phyloP scores from a whole-genome alignment of 2,329 filamentous ascomycete genomes.

The Ciborinia camelliae region DNA sequence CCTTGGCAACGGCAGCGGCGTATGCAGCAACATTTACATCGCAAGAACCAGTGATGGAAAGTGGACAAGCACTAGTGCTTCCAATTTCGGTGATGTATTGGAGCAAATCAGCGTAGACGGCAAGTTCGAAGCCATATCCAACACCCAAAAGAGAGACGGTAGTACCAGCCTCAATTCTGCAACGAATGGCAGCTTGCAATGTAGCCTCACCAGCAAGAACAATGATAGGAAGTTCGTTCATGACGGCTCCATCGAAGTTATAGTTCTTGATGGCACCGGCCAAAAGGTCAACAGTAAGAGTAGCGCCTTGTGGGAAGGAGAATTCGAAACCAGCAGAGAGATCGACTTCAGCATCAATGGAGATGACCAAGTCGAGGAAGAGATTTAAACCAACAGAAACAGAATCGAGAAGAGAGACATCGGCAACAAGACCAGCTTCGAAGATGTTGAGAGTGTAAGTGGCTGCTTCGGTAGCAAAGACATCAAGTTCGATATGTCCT shows the following conservation, averaged over 20 bases:
- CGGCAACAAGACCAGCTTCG: slow-evolving; percentile 21
- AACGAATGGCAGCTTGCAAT: slow-evolving; percentile 28
- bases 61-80: slow-evolving; percentile 20
- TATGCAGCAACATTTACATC: slow-evolving; percentile 29
- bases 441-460: slow-evolving; percentile 28
- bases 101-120: slow-evolving; percentile 27
- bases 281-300: slow-evolving; percentile 30
- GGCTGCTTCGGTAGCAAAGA: slow-evolving; percentile 21
- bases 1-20: slow-evolving; percentile 24
- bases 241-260: slow-evolving; percentile 23
- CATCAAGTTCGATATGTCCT: slow-evolving; percentile 29
- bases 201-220: slow-evolving; percentile 26
- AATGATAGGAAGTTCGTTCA: slow-evolving; percentile 26
- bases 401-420: slow-evolving; percentile 25
- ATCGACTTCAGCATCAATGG: slow-evolving; percentile 26
- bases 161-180: slow-evolving; percentile 28
- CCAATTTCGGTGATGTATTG: slow-evolving; percentile 26
- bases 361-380: slow-evolving; percentile 30
- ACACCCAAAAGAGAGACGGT: slow-evolving; percentile 26
- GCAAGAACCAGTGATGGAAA: slow-evolving; percentile 23
- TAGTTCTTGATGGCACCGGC: slow-evolving; percentile 26
- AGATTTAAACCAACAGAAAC: slow-evolving; percentile 27
- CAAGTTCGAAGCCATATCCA: slow-evolving; percentile 29
- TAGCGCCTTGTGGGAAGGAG: slow-evolving; percentile 28
- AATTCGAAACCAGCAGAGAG: slow-evolving; percentile 30